phyloP scores from a whole-genome alignment of 2,329 filamentous ascomycete genomes.

The Aspergillus tubingensis region DNA sequence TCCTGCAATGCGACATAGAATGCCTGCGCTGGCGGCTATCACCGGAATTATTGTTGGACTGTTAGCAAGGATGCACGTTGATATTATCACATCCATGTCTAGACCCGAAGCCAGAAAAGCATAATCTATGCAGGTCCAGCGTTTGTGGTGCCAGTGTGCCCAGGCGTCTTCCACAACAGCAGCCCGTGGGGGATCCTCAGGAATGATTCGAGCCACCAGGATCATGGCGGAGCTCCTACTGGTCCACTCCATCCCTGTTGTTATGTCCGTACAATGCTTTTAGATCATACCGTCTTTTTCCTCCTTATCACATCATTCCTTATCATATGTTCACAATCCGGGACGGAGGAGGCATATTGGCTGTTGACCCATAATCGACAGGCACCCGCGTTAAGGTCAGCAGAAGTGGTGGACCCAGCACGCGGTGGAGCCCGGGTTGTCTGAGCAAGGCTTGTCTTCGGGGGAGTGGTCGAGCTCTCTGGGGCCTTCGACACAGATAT shows the following conservation, averaged over 20 bases:
- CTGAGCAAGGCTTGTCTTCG: conserved; percentile 8
- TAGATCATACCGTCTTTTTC: conserved; percentile 3
- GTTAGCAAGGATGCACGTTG: conserved; percentile 12
- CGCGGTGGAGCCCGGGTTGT: conserved; percentile 3
- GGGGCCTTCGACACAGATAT: background rate
- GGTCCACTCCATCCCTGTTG: conserved; percentile 4
- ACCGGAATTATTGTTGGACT: conserved; percentile 12
- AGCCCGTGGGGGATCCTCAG: conserved; percentile 9
- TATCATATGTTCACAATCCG: conserved; percentile 5
- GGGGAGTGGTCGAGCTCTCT: background rate
- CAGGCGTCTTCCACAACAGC: background rate
- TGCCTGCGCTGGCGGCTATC: conserved; percentile 17
- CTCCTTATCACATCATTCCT: conserved; percentile 8
- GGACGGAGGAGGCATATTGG: background rate
- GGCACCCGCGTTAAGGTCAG: conserved; percentile 9
- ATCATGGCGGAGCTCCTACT: conserved; percentile 1
- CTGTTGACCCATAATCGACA: conserved; percentile 7
- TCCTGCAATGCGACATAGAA: conserved; percentile 20
- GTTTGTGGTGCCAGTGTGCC: conserved; percentile 5
- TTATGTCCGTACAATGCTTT: background rate
- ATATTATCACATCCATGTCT: conserved; percentile 11
- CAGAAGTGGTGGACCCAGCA: background rate
- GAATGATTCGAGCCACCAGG: conserved; percentile 9
- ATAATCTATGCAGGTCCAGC: conserved; percentile 7
- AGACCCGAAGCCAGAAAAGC: conserved; percentile 14